phyloP scores from a whole-genome alignment of 257 asterid genomes.

The Gynochthodes officinalis region DNA sequence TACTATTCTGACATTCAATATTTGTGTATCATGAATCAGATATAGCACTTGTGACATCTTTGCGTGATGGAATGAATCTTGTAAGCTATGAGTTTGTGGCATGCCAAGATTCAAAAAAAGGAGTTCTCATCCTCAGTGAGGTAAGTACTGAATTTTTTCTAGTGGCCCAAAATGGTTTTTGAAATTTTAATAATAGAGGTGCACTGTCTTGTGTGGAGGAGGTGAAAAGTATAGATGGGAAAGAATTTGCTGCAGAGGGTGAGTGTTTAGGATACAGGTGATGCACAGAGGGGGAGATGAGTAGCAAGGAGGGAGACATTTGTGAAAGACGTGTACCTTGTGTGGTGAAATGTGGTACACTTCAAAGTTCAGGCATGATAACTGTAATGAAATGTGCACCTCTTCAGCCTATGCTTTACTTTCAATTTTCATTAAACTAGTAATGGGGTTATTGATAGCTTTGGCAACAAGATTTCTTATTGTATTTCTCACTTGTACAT shows the following conservation, averaged over 20 bases:
- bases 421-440: background rate
- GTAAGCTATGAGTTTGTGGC: slow-evolving; percentile 99
- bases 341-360: background rate
- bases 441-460: background rate
- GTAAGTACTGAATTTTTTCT: slow-evolving; percentile 32
- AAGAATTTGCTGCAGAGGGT: background rate
- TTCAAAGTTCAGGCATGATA: background rate
- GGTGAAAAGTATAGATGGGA: background rate
- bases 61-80: slow-evolving; percentile 98
- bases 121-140: slow-evolving; percentile 96
- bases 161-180: background rate
- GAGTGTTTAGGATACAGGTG: background rate
- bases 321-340: background rate
- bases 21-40: slow-evolving; percentile 46
- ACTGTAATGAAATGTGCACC: background rate
- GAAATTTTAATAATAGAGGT: background rate
- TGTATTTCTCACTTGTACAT: background rate
- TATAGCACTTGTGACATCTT: slow-evolving; percentile 90
- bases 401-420: background rate
- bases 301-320: background rate
- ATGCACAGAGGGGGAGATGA: background rate
- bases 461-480: background rate
- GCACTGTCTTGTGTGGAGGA: background rate
- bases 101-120: slow-evolving; percentile 83
- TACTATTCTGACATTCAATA: slow-evolving; percentile 21